phyloP scores from a whole-genome alignment of 352 stramenopile genomes.

The Phytophthora tubulina region DNA sequence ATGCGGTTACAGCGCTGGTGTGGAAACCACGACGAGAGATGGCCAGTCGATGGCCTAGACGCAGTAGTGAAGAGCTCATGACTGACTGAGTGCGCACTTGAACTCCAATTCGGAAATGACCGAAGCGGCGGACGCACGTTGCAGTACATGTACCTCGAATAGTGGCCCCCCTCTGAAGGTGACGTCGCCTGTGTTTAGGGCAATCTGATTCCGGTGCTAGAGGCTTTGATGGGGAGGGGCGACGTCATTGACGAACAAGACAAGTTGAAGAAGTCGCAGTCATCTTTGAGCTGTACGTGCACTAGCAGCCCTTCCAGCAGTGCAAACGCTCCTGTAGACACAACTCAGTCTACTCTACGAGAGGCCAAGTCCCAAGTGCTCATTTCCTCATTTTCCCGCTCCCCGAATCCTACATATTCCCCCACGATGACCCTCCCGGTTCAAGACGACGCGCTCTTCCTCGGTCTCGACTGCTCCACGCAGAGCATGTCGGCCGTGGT shows the following conservation, averaged over 20 bases:
- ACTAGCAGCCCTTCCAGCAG: conserved; percentile 8
- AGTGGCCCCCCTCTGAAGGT: conserved; percentile 5
- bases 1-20: conserved; percentile 42
- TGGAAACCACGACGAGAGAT: conserved; percentile 53
- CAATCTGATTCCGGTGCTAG: conserved; percentile 26
- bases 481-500: conserved; percentile 87
- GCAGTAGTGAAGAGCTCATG: conserved; percentile 31
- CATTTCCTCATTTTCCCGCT: conserved; percentile 28
- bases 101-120: conserved; percentile 31
- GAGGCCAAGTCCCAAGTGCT: conserved; percentile 1
- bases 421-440: conserved; percentile 14
- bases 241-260: conserved; percentile 5
- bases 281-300: conserved; percentile 29
- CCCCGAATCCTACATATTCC: conserved; percentile 1
- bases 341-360: not conserved
- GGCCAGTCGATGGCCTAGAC: conserved; percentile 27
- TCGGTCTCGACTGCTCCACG: conserved; percentile 87
- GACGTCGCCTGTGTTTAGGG: conserved; percentile 29
- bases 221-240: conserved; percentile 17
- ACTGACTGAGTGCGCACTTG: conserved; percentile 10
- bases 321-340: conserved; percentile 3
- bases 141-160: conserved; percentile 30
- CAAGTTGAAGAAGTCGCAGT: conserved; percentile 10
- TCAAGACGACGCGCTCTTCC: conserved; percentile 46
- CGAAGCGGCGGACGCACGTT: conserved; percentile 17